Evolutionary conservation across 2,329 filamentous ascomycete genomes (phyloP), one percentile per base, ranked within the genome.

Genomic region (Lasiodiplodia gonubiensis): DNA sequence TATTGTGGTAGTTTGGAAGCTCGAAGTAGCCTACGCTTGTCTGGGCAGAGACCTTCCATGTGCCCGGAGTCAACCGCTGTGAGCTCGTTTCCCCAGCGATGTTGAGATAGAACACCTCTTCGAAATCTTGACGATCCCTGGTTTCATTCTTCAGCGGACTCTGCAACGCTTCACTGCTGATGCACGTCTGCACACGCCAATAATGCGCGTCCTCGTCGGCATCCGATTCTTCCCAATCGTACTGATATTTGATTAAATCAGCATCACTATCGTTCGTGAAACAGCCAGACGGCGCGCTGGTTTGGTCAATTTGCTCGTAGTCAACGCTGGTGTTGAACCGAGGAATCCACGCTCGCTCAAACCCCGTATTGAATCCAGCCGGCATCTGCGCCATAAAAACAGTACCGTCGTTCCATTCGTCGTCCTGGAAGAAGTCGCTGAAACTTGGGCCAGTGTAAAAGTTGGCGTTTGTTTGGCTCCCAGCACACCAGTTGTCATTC

Each of bases 21-120:
- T 63, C 59, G 23, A 49, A 63, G 39, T 63, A 63, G n/a, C 59
- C 59, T 16, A 63, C n/a, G 11, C 37, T 63, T 14, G 59, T 63
- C 3, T 5, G 23, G n/a, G 48, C 59, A 11, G 59, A 49, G 16
- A 16, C 14, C 30, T 16, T 30, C 8, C 30, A 52, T 2, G 18
- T 33, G 14, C 16, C 39, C 7, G 57, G 33, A 27, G 33, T 27
- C 5, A 21, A 21, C 7, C 27, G 10, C n/a, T 0, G 2, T 1
- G 11, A 35, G 4, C 1, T 1, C 4, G 8, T 33, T 12, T 3
- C 21, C 1, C 8, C 49, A 7, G 12, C 14, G 52, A 63, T 35
- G 59, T 63, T 33, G 25, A 63, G 30, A 11, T 63, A 63, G 42
- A 63, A 52, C 2, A 23, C 21, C 27, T 63, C 59, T 21, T 49